Conservation (phyloP, 495 filamentous ascomycete genomes). For the Articulospora tetracladia region DNA sequence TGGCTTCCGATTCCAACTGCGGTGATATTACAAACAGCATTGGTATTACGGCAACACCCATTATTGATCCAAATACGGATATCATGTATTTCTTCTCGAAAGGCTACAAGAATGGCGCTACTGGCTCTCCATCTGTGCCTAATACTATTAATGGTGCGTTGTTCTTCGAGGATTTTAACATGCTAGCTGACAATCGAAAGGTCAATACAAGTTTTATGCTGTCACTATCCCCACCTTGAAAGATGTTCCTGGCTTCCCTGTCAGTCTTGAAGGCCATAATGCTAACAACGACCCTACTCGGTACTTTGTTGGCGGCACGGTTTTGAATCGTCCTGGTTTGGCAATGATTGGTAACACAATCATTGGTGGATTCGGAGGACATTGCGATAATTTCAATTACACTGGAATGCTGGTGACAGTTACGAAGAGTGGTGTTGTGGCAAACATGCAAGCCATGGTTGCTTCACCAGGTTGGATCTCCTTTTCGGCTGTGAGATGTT, state of each 20-base stretch:
- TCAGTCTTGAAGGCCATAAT: conserved; percentile 16
- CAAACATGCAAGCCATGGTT: conserved; percentile 6
- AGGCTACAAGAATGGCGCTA: conserved; percentile 13
- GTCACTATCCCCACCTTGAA: conserved; percentile 17
- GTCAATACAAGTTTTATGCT: conserved; percentile 27
- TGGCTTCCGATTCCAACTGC: conserved; percentile 23
- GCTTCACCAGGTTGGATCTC: conserved; percentile 10
- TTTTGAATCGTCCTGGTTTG: conserved; percentile 32
- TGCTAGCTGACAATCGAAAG: neutral
- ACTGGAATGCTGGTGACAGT: conserved; percentile 36
- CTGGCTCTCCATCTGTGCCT: neutral
- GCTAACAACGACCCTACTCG: conserved; percentile 26
- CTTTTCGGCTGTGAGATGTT: neutral
- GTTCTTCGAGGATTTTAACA: neutral
- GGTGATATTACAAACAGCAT: conserved; percentile 31
- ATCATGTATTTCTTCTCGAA: conserved; percentile 27
- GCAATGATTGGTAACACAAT: conserved; percentile 30
- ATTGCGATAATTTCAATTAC: conserved; percentile 43
- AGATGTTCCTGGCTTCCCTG: conserved; percentile 20
- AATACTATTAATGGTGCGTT: neutral
- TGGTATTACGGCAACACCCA: conserved; percentile 26
- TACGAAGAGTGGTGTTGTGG: conserved; percentile 26
- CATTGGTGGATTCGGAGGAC: conserved; percentile 38
- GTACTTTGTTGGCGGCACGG: conserved; percentile 24
- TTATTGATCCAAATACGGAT: conserved; percentile 23